Percentiles rank a stretch among this genome's conserved stretches.
Conservation (phyloP, 2,329 filamentous ascomycete species). For the Botryotinia convoluta region DNA sequence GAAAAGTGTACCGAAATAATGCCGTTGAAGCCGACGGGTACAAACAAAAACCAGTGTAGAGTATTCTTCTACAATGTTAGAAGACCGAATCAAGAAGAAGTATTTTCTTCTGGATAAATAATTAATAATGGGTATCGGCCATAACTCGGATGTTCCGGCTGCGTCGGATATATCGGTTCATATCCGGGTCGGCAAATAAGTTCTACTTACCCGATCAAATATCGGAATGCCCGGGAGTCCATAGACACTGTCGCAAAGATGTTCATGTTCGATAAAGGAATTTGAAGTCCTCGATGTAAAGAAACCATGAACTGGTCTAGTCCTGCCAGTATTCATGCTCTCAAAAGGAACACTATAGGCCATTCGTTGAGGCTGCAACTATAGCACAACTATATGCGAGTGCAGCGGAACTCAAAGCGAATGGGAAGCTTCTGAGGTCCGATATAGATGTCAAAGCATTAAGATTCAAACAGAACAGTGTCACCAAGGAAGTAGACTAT, state of each 20-base stretch:
- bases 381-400: constrained; percentile 6
- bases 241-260: background rate
- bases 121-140: background rate
- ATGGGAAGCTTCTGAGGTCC: background rate
- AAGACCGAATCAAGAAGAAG: background rate
- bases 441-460: background rate
- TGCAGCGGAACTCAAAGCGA: background rate
- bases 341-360: background rate
- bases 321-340: background rate
- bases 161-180: background rate
- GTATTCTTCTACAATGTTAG: no score
- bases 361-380: background rate
- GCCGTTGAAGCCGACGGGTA: background rate
- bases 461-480: background rate
- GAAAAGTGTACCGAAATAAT: constrained; percentile 4
- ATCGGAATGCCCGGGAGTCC: background rate
- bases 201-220: background rate
- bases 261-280: background rate
- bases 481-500: background rate
- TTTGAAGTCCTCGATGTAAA: background rate
- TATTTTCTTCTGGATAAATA: no score
- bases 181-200: background rate
- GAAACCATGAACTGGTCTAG: no score
- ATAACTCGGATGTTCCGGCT: background rate
- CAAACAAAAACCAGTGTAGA: background rate